A percentile compares a stretch with the other conserved stretches of the same genome.
phyloP scores from a whole-genome alignment of 2,329 filamentous ascomycete genomes.

The Niveomyces coronatus region DNA sequence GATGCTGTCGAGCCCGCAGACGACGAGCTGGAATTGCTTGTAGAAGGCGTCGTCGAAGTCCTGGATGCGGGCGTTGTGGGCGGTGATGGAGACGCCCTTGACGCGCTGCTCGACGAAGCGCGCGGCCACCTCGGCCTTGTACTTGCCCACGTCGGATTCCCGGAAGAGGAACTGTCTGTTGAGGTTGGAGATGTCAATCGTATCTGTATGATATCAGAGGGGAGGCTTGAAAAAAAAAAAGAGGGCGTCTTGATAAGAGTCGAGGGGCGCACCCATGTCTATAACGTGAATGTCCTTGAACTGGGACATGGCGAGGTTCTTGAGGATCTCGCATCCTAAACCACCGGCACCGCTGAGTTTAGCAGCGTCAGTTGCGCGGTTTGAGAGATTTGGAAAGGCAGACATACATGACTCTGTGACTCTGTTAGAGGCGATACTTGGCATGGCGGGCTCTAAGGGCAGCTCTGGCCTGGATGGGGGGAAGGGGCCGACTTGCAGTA shows the following conservation, averaged over 20 bases:
- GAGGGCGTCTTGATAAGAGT: too few species aligned
- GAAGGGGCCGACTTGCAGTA: conserved; percentile 47
- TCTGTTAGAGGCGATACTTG: conserved; percentile 6
- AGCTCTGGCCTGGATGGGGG: background rate
- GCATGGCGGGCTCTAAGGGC: background rate
- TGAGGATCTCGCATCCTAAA: conserved; percentile 90
- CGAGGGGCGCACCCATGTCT: conserved; percentile 66
- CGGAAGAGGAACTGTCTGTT: conserved; percentile 98
- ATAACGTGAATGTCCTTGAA: conserved; percentile 98
- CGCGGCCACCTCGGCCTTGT: conserved; percentile 88
- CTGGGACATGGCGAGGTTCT: conserved; percentile 87
- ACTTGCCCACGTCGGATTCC: conserved; percentile 80
- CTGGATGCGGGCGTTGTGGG: conserved; percentile 90
- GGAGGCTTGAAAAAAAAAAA: too few species aligned
- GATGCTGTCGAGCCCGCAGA: conserved; percentile 93
- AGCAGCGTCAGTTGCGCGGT: conserved; percentile 11
- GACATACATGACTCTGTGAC: conserved; percentile 40
- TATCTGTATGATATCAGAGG: conserved; percentile 63
- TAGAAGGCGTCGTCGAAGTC: conserved; percentile 96
- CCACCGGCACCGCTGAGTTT: conserved; percentile 72
- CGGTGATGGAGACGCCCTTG: conserved; percentile 82
- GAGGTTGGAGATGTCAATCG: conserved; percentile 95
- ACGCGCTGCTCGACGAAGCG: conserved; percentile 84
- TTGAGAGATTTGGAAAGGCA: too few species aligned
- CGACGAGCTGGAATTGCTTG: conserved; percentile 87